phyloP scores from a whole-genome alignment of 2,329 filamentous ascomycete species.

The Chaetomium globosum region DNA sequence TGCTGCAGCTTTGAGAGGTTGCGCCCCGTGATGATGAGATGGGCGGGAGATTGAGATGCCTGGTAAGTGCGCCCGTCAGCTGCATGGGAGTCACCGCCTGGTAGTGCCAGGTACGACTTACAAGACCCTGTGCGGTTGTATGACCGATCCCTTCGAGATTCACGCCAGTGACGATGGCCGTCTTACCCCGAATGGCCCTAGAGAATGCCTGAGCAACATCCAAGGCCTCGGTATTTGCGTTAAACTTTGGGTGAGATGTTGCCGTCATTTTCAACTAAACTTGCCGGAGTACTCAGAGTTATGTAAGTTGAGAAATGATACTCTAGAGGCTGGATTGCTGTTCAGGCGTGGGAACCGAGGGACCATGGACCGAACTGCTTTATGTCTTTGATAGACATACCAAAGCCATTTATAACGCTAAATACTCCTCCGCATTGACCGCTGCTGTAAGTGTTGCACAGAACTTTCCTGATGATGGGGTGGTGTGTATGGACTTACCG shows the following conservation, averaged over 20 bases:
- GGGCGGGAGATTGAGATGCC: constrained; percentile 6
- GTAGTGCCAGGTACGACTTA: neutral
- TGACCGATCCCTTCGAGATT: neutral
- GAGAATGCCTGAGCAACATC: constrained; percentile 1
- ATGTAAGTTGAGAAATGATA: neutral
- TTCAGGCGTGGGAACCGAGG: neutral
- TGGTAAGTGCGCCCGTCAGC: neutral
- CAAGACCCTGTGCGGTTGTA: neutral
- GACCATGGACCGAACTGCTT: neutral
- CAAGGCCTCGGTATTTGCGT: neutral
- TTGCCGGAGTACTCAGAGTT: neutral
- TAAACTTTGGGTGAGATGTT: neutral
- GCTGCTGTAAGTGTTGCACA: neutral
- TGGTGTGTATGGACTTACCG: neutral
- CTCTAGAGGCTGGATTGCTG: neutral
- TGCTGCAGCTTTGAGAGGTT: constrained; percentile 2
- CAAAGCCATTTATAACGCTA: too few species aligned
- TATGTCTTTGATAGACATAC: neutral
- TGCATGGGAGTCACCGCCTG: neutral
- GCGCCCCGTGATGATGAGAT: constrained; percentile 7
- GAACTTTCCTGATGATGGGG: neutral
- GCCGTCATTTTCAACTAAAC: neutral
- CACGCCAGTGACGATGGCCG: neutral
- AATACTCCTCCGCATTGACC: too few species aligned
- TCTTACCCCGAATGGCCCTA: neutral